phyloP scores from a whole-genome alignment of 1,139 yeast genomes.

The Magnusiomyces suaveolens region DNA sequence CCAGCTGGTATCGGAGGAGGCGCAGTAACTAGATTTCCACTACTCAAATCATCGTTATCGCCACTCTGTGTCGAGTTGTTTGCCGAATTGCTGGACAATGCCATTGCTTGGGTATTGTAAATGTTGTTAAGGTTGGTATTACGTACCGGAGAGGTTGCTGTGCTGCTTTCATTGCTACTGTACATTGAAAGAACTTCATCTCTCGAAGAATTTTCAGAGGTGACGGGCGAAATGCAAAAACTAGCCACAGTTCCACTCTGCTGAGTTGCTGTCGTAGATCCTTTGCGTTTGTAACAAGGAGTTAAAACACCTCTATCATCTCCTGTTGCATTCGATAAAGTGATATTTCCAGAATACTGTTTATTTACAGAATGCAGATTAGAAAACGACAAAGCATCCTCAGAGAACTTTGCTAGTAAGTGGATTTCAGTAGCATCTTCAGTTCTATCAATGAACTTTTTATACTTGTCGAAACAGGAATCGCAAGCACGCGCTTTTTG shows the following conservation, averaged over 20 bases:
- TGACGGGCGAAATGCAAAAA: background rate
- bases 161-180: constrained; percentile 7
- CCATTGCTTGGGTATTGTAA: background rate
- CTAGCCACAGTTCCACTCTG: background rate
- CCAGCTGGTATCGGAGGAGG: constrained; percentile 18
- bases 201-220: background rate
- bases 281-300: background rate
- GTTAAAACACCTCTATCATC: too few species aligned
- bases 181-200: background rate
- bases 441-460: constrained; percentile 18
- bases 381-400: background rate
- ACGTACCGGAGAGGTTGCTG: constrained; percentile 4
- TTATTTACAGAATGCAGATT: background rate
- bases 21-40: background rate
- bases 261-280: background rate
- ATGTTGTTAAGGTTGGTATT: constrained; percentile 4
- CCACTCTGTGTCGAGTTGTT: background rate
- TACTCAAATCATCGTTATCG: background rate
- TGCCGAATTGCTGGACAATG: background rate
- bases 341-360: background rate
- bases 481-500: constrained; percentile 72
- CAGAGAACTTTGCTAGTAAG: background rate
- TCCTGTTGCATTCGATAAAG: background rate
- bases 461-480: constrained; percentile 60
- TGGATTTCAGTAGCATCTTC: constrained; percentile 1